Conservation (phyloP, 192 early-diverging fungal species). For the Gamsiella multidivaricata region DNA sequence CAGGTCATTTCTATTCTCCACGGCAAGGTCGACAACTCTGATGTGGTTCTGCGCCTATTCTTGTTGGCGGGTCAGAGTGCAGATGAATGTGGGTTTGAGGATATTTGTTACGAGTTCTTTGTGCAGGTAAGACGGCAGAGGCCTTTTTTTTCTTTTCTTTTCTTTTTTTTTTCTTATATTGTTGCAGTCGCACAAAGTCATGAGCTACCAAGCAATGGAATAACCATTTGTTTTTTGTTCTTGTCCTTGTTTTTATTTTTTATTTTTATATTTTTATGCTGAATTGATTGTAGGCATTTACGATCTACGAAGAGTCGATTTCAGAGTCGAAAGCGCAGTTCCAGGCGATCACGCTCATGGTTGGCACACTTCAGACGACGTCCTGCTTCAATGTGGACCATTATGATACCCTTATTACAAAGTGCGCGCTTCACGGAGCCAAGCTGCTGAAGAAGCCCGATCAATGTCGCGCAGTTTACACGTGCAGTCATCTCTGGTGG, state of each 20-base stretch:
- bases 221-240: neutral
- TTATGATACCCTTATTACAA: conserved; percentile 95
- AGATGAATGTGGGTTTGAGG: conserved; percentile 88
- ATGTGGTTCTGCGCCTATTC: conserved; percentile 81
- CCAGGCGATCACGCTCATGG: conserved; percentile 88
- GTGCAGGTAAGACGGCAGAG: conserved; percentile 76
- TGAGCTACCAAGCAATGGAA: neutral
- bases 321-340: conserved; percentile 93
- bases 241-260: neutral
- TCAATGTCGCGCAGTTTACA: conserved; percentile 88
- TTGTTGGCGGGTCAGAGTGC: conserved; percentile 89
- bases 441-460: conserved; percentile 94
- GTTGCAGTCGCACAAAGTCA: too few relatives aligned
- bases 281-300: conserved; percentile 75
- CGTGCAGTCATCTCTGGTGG: conserved; percentile 96
- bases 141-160: neutral
- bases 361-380: conserved; percentile 86
- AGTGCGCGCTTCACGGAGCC: conserved; percentile 89
- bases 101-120: conserved; percentile 97
- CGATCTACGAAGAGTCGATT: conserved; percentile 96
- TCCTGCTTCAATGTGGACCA: conserved; percentile 88
- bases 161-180: too few relatives aligned
- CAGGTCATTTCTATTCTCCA: conserved; percentile 82
- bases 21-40: conserved; percentile 69
- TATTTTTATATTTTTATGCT: neutral